Base-by-base conservation (phyloP, 2,329 filamentous ascomycete genomes). In the Verticillium alfalfae region DNA sequence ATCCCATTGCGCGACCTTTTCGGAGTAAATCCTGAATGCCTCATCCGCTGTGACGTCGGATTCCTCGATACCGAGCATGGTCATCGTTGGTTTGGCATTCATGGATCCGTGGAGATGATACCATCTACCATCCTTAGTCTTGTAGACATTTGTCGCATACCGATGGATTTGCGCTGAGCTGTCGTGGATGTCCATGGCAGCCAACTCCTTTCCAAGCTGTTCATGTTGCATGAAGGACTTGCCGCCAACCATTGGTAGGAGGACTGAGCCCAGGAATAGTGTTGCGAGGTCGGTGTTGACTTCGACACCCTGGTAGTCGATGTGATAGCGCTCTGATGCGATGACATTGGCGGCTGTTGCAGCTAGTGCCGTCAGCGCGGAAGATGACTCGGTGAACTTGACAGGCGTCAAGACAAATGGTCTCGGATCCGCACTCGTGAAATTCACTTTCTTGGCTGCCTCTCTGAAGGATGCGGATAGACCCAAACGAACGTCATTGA, bases 341-440 rank as follows among this genome's bases (percentile, higher is more conserved):
- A 54, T 59, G 13, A 55, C 64, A 60, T 54, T 66, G 7, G 58
- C 66, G 26, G 58, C 41, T 34, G 45, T 61, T 38, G 59, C 64
- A 65, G 63, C 76, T 67, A 59, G 70, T 67, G 68, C 73, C 72
- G 58, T 76, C 61, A 75, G 62, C 4, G 57, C 72, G 62, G 18
- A 76, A 76, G 73, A 78, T 74, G 67, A 79, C 72, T 70, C 80
- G 76, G 18, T 81, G 67, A 57, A 74, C 71, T 22, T 79, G 75
- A 66, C 79, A 74, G 67, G 80, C 74, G 36, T 63, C 61, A 63
- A 57, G 5, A 57, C 52, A 37, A 64, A 58, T 2, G 52, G 58
- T 62, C 72, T 67, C 59, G 57, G 45, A 13, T 63, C 61, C 8
- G 16, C 45, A 9, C 18, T 49, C 3, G n/a, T 49, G 18, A 49